These are phyloP conservation scores for Brassica carinata DNA, from an alignment of 345 rosid genomes.

Conservation along the genomic window DNA sequence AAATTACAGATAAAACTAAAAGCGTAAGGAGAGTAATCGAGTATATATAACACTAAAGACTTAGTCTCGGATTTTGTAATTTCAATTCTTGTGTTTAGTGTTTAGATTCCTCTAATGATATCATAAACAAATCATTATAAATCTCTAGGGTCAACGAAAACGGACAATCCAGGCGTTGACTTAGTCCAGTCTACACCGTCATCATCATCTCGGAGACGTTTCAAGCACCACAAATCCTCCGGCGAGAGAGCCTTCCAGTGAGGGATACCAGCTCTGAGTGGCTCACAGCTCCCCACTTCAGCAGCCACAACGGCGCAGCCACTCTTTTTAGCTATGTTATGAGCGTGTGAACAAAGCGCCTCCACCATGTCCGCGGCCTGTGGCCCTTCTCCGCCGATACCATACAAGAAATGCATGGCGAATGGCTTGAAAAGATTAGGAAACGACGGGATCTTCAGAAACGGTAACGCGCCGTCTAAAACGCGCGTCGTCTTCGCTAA, in stretches of 20 bases:
- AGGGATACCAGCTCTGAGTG: constrained; percentile 69
- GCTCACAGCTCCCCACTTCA: constrained; percentile 74
- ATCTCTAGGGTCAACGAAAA: constrained; percentile 98
- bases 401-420: constrained; percentile 79
- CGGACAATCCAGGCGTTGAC: constrained; percentile 75
- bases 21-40: background rate
- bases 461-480: constrained; percentile 73
- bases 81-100: background rate
- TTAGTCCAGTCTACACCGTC: constrained; percentile 83
- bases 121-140: constrained; percentile 36
- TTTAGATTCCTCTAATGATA: constrained; percentile 8
- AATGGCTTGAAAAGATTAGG: constrained; percentile 87
- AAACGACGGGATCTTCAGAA: constrained; percentile 73
- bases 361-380: constrained; percentile 59
- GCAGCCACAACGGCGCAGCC: constrained; percentile 80
- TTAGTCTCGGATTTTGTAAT: background rate
- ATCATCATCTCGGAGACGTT: constrained; percentile 76
- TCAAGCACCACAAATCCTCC: constrained; percentile 92
- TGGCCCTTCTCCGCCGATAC: constrained; percentile 91
- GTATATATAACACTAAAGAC: constrained; percentile 19
- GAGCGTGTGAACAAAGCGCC: constrained; percentile 81
- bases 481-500: constrained; percentile 67
- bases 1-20: background rate
- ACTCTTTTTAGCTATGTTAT: constrained; percentile 69
- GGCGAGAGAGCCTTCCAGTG: constrained; percentile 81